Conservation (phyloP, 306 rosid genomes). For the Trifolium pratense region DNA sequence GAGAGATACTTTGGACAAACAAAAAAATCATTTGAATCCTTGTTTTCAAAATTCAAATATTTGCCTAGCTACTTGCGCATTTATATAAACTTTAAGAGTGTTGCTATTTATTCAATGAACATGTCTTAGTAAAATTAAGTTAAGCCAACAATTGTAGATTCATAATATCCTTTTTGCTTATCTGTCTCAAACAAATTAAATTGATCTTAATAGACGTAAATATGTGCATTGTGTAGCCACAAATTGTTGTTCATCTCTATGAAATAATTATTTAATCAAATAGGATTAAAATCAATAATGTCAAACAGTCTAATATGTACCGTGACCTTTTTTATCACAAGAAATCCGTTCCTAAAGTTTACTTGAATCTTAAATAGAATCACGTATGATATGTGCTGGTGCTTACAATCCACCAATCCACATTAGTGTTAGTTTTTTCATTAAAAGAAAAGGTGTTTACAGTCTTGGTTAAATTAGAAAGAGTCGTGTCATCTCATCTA, state of each 20-base stretch:
- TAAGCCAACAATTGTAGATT: no score
- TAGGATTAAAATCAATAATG: no score
- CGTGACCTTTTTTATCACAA: slow-evolving; percentile 27
- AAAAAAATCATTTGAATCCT: neutral
- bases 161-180: no score
- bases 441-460: no score
- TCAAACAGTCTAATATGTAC: neutral
- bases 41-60: neutral
- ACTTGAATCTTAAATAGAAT: slow-evolving; percentile 5
- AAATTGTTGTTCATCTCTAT: neutral
- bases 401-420: neutral
- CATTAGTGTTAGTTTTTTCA: neutral
- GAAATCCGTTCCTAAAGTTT: slow-evolving; percentile 35
- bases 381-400: neutral
- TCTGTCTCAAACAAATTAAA: no score
- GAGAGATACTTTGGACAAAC: neutral
- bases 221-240: neutral
- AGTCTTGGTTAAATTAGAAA: no score
- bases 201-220: neutral
- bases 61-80: no score
- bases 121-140: no score
- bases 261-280: neutral
- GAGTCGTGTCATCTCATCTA: no score
- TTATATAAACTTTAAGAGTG: no score
- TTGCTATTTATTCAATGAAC: no score